These are phyloP conservation scores for Truncatella angustata DNA, from an alignment of 2,329 filamentous ascomycete genomes.

Conservation along the genomic window DNA sequence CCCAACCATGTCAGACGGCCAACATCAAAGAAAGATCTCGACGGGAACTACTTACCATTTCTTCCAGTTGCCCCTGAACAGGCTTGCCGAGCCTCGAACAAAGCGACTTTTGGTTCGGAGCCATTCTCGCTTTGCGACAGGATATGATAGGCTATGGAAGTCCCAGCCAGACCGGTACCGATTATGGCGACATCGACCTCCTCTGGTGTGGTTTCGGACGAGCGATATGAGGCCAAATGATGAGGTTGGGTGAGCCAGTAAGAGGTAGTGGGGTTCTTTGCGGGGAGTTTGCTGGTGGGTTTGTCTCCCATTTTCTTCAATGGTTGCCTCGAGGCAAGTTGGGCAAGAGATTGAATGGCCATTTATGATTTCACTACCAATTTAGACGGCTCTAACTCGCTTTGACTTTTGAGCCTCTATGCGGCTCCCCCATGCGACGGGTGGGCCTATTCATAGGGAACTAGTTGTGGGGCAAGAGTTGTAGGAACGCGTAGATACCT, in stretches of 20 bases:
- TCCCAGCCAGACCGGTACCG: not conserved
- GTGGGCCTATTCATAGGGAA: not conserved
- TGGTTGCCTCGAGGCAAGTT: not conserved
- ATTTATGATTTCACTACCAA: no score
- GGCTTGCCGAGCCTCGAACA: slow-evolving; percentile 7
- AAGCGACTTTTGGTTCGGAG: not conserved
- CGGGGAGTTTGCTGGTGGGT: slow-evolving; percentile 4
- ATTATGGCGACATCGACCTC: slow-evolving; percentile 5
- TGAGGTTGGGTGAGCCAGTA: slow-evolving; percentile 5
- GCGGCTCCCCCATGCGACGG: not conserved
- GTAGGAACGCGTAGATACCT: slow-evolving; percentile 3
- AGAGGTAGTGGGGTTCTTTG: slow-evolving; percentile 2
- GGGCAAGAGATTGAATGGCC: not conserved
- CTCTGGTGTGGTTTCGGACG: not conserved
- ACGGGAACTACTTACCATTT: slow-evolving; percentile 1
- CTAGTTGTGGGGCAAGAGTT: not conserved
- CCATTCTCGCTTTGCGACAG: not conserved
- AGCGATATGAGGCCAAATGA: not conserved
- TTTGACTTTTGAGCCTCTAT: no score
- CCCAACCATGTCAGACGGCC: not conserved
- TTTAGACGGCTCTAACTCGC: no score
- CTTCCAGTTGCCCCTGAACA: slow-evolving; percentile 8
- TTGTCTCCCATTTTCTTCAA: not conserved
- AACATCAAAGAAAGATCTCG: not conserved
- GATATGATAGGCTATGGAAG: slow-evolving; percentile 7